phyloP scores from a whole-genome alignment of 768 basidiomycete species.

The Cystobasidium onofrii region DNA sequence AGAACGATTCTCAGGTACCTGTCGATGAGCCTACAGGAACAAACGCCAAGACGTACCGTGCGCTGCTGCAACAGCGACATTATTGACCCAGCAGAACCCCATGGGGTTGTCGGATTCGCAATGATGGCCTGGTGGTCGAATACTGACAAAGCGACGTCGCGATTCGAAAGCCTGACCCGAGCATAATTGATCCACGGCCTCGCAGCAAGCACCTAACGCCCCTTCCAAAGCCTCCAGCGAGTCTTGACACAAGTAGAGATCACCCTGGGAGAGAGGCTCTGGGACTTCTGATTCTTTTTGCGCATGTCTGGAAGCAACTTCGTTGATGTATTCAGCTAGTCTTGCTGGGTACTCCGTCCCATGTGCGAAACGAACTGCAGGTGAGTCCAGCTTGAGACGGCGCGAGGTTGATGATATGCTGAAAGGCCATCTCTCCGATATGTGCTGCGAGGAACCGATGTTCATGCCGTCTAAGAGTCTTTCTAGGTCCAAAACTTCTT shows the following conservation, averaged over 20 bases:
- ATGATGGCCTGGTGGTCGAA: constrained; percentile 31
- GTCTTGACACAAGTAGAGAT: constrained; percentile 73
- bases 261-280: constrained; percentile 60
- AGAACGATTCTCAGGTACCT: too few relatives aligned
- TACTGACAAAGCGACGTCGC: constrained; percentile 19
- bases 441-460: not conserved
- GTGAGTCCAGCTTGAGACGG: constrained; percentile 21
- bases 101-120: constrained; percentile 52
- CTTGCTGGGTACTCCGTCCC: not conserved
- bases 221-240: constrained; percentile 72
- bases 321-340: constrained; percentile 48
- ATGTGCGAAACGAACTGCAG: constrained; percentile 38
- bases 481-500: not conserved
- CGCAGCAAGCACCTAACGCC: constrained; percentile 71
- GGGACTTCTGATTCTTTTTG: constrained; percentile 69
- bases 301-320: constrained; percentile 53
- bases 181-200: constrained; percentile 67
- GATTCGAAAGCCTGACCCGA: constrained; percentile 55
- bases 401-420: constrained; percentile 34
- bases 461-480: not conserved
- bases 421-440: constrained; percentile 34
- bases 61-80: constrained; percentile 79
- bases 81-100: constrained; percentile 94
- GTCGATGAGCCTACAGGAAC: too few relatives aligned
- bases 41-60: constrained; percentile 56